Base-by-base conservation (phyloP, 495 filamentous ascomycete genomes). In the Aspergillus campestris region DNA sequence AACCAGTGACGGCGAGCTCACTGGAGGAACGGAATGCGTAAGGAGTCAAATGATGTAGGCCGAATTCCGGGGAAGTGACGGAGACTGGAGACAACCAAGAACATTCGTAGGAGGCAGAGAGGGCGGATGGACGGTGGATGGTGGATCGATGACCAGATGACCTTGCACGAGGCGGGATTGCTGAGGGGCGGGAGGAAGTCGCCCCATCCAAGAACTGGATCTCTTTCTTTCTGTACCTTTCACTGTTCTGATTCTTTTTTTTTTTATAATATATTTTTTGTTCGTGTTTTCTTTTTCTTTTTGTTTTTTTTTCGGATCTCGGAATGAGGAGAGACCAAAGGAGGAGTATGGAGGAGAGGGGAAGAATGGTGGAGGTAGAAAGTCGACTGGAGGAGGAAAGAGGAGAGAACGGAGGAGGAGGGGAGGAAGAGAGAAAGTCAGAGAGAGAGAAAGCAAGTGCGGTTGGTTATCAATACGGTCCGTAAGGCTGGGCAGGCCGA, bases 361-460 rank as follows among this genome's bases (percentile, higher is more conserved):
- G 40, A 24, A 29, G 41, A 40, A 38, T n/a, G 34, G 14, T 29
- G 15, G 15, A 27, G 24, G 24, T n/a, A 47, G 31, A 36, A 33
- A 15, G 33, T 40, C 41, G 51, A 47, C 44, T 38, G 45, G 38
- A 39, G 30, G 45, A 40, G 49, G 42, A 11, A 46, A 36, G 34
- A 42, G 47, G 45, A 40, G 48, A 46, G 18, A 45, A 48, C 46
- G 37, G 45, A 42, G 31, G 15, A 49, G 11, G 35, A 48, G 47
- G 45, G 31, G 37, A 42, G 47, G 40, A 45, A 42, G 39, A 41
- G 48, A 53, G 43, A 44, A 42, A 50, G 51, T 37, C 38, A 45
- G 47, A 52, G 28, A 41, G 50, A 51, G 51, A 59, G 51, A 51
- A 57, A 58, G 57, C 52, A 40, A 38, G 40, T 38, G 43, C 43